Evolutionary conservation across 495 filamentous ascomycete genomes (phyloP), one percentile per base, ranked within the genome.

Genomic region (Aspergillus hancockii): DNA sequence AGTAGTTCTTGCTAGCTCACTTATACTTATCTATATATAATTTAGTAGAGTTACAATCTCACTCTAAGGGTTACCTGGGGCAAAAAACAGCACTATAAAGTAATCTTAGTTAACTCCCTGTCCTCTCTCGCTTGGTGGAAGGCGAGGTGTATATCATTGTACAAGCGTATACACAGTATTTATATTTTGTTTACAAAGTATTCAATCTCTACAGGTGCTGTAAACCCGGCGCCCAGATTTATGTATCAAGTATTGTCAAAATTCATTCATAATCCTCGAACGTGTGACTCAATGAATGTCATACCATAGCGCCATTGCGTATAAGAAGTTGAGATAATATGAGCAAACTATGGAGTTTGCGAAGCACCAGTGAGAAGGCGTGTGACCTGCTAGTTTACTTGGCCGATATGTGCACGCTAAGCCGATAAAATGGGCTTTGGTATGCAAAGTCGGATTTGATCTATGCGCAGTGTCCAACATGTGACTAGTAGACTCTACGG

Each of bases 1-100:
- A 4, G 38, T 43, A 14, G n/a, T n/a, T 13, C 38, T 43, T 43
- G 38, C n/a, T 43, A 43, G n/a, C 38, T n/a, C 38, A 43, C 38
- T 43, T n/a, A 43, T 43, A 43, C 38, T 43, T 43, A 18, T 18
- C n/a, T 43, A 43, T n/a, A 43, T 18, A 43, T 43, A 43, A n/a
- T 43, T 14, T 32, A 32, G 31, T 32, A 32, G 31, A 32, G 31
- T 10, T 32, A 32, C 31, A 32, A 10, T 32, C 31, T 32, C 38
- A 43, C 38, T n/a, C n/a, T n/a, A 43, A 43, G 38, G 38, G 38
- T 43, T 43, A 9, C 16, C n/a, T 43, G 38, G 14, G n/a, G 16
- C n/a, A 14, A 43, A 43, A 43, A 43, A 43, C 16, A 43, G 4
- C 10, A 32, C 31, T 5, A 10, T 32, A 43, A 43, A 14, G 16